Percentiles rank a stretch among this genome's conserved stretches.
These are phyloP conservation scores for Aspergillus udagawae DNA, from an alignment of 2,329 filamentous ascomycete species.

Conservation along the genomic window DNA sequence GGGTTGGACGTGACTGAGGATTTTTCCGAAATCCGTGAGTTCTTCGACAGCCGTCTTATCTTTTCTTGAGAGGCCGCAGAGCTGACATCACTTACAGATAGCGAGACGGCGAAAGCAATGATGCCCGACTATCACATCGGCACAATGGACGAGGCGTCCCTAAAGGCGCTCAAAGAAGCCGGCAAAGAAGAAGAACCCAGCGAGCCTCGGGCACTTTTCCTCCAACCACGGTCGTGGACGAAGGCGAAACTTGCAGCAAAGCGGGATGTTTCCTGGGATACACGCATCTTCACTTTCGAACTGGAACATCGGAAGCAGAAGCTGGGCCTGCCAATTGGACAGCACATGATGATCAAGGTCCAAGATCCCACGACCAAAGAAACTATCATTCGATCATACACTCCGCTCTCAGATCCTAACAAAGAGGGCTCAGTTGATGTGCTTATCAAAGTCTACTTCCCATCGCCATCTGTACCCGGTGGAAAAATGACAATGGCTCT, in stretches of 20 bases:
- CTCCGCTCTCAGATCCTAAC: slow-evolving; percentile 66
- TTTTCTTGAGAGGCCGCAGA: slow-evolving; percentile 15
- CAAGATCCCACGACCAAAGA: slow-evolving; percentile 66
- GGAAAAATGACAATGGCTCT: slow-evolving; percentile 81
- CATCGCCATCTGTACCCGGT: slow-evolving; percentile 54
- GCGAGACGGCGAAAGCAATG: slow-evolving; percentile 87
- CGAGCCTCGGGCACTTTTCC: slow-evolving; percentile 58
- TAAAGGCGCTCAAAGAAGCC: slow-evolving; percentile 48
- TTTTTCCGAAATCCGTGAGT: slow-evolving; percentile 85
- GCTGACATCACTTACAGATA: slow-evolving; percentile 55
- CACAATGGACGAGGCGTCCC: slow-evolving; percentile 61
- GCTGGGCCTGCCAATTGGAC: slow-evolving; percentile 75
- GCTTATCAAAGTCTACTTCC: slow-evolving; percentile 77
- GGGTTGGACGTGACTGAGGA: slow-evolving; percentile 80
- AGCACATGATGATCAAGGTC: slow-evolving; percentile 81
- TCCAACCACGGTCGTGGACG: slow-evolving; percentile 69
- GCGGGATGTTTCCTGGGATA: slow-evolving; percentile 68
- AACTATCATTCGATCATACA: slow-evolving; percentile 80
- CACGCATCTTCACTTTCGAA: slow-evolving; percentile 74
- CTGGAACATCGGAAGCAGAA: slow-evolving; percentile 67
- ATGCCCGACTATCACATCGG: slow-evolving; percentile 84
- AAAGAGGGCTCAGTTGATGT: slow-evolving; percentile 66
- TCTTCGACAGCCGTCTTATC: not conserved
- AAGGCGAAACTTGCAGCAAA: slow-evolving; percentile 67
- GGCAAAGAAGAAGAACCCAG: slow-evolving; percentile 40